These are phyloP conservation scores for Rhodamnia argentea DNA, from an alignment of 345 rosid genomes.

Conservation along the genomic window DNA sequence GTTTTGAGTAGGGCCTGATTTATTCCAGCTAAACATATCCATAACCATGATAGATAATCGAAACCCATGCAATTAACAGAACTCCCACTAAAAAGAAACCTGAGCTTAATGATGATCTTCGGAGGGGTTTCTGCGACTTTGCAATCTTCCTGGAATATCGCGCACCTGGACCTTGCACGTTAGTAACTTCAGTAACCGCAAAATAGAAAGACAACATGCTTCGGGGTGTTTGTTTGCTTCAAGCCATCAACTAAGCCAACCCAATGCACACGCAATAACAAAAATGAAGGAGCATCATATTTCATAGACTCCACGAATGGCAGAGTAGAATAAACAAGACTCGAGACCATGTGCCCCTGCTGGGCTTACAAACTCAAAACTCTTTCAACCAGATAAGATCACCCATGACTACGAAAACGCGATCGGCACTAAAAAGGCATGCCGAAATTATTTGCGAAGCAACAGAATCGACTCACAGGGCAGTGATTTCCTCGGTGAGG, in stretches of 20 bases:
- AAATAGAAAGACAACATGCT: background rate
- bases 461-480: conserved; percentile 45
- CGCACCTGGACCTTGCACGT: conserved; percentile 30
- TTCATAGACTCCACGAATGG: background rate
- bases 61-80: conserved; percentile 5
- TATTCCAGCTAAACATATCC: conserved; percentile 6
- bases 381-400: background rate
- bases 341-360: background rate
- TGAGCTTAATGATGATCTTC: conserved; percentile 63
- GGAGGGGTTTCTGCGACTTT: conserved; percentile 47
- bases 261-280: background rate
- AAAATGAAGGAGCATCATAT: background rate
- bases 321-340: background rate
- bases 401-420: background rate
- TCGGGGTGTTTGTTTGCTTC: background rate
- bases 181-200: background rate
- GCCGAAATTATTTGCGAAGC: background rate
- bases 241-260: background rate
- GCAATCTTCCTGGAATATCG: conserved; percentile 94
- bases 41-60: background rate
- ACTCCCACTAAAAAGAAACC: conserved; percentile 28
- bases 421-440: background rate
- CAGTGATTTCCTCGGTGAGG: conserved; percentile 88
- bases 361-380: background rate
- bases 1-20: conserved; percentile 89